Evolutionary conservation across 805 yeast genomes (phyloP).

Genomic region (Ogataea ramenticola): DNA sequence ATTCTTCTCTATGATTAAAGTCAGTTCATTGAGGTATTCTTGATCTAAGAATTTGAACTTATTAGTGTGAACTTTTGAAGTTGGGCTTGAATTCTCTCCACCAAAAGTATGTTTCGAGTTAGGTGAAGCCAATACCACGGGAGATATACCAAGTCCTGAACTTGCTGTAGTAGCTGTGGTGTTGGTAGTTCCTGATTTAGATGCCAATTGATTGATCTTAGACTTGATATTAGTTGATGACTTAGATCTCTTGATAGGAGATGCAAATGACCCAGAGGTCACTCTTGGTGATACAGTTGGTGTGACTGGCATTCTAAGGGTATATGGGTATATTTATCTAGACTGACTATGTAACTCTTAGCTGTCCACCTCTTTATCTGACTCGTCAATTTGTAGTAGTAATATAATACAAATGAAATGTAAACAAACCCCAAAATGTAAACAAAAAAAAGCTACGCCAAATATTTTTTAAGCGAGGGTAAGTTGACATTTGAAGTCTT

Average conservation of each 20-base stretch:
- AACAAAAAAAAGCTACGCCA: no score
- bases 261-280: not conserved
- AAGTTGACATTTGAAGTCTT: no score
- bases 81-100: not conserved
- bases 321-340: not conserved
- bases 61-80: not conserved
- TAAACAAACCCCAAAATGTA: not conserved
- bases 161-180: not conserved
- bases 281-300: not conserved
- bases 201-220: not conserved
- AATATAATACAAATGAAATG: not conserved
- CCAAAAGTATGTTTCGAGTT: not conserved
- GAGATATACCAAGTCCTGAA: not conserved
- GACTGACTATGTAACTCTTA: no score
- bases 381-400: no score
- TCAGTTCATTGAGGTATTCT: slow-evolving; percentile 1
- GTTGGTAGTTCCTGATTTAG: not conserved
- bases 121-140: not conserved
- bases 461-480: no score
- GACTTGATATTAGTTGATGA: slow-evolving; percentile 3
- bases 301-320: not conserved
- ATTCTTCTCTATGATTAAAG: not conserved
- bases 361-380: no score
- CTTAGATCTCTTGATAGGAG: slow-evolving; percentile 1
- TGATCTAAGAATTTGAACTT: slow-evolving; percentile 3